Conservation (phyloP, 2,329 filamentous ascomycete species). For the Sporothrix protearum region DNA sequence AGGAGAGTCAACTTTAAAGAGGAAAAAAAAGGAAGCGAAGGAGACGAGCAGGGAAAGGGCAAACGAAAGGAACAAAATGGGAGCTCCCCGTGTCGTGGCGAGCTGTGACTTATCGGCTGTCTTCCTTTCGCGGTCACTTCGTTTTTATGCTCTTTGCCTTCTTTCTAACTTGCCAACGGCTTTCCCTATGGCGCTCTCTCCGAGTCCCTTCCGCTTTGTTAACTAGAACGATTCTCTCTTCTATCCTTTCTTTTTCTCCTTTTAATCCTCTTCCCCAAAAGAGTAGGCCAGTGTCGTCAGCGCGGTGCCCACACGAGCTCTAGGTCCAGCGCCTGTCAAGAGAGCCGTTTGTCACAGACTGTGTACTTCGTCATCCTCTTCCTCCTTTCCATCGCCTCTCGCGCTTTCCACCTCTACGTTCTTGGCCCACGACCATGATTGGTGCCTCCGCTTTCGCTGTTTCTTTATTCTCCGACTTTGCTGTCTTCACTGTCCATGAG, state of each 20-base stretch:
- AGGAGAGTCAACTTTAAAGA: neutral
- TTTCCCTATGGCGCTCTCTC: neutral
- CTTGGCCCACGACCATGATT: neutral
- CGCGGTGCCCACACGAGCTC: neutral
- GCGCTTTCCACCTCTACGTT: neutral
- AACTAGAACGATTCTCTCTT: neutral
- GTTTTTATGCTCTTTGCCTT: neutral
- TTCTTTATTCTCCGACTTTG: neutral
- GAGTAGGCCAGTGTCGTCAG: slow-evolving; percentile 10
- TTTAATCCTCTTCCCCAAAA: neutral
- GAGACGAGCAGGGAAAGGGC: neutral
- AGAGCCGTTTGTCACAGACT: neutral
- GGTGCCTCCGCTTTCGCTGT: slow-evolving; percentile 5
- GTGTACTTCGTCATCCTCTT: neutral
- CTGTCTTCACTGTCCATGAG: neutral
- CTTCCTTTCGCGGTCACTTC: neutral
- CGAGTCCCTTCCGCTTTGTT: neutral
- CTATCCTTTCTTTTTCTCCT: neutral
- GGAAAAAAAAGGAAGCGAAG: neutral
- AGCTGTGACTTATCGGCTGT: neutral
- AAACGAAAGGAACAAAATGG: neutral
- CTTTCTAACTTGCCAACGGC: neutral
- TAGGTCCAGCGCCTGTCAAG: neutral
- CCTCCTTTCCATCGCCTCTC: neutral
- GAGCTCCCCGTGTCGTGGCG: neutral